These are phyloP conservation scores for Aspergillus sp. DNA, from an alignment of 2,329 filamentous ascomycete genomes.

Conservation along the genomic window DNA sequence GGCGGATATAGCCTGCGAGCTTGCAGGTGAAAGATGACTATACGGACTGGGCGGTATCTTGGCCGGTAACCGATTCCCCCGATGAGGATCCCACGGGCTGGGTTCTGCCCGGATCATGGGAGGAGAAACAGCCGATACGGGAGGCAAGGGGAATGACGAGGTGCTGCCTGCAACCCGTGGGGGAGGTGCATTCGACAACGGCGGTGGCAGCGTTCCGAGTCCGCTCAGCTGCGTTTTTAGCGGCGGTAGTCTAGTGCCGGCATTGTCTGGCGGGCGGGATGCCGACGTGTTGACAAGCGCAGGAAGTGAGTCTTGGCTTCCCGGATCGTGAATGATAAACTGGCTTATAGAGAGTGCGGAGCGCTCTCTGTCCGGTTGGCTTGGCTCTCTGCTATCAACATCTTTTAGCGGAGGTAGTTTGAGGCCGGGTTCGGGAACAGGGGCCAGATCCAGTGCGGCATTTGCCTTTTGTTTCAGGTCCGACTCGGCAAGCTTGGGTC, in stretches of 20 bases:
- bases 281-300: constrained; percentile 43
- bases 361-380: background rate
- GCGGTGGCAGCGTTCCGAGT: constrained; percentile 25
- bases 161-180: constrained; percentile 29
- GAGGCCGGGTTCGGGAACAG: background rate
- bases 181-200: constrained; percentile 30
- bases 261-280: constrained; percentile 39
- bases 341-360: constrained; percentile 36
- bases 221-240: constrained; percentile 44
- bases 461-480: background rate
- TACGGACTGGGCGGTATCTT: constrained; percentile 41
- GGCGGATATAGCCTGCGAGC: constrained; percentile 40
- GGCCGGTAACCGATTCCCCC: constrained; percentile 35
- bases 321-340: constrained; percentile 38
- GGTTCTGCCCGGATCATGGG: constrained; percentile 33
- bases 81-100: constrained; percentile 35
- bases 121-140: constrained; percentile 32
- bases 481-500: background rate
- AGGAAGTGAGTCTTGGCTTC: constrained; percentile 41
- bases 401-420: background rate
- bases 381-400: background rate
- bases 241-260: constrained; percentile 41
- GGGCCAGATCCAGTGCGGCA: background rate
- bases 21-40: constrained; percentile 45
- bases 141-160: constrained; percentile 29